A percentile compares a stretch with the other conserved stretches of the same genome.
phyloP scores from a whole-genome alignment of 2,329 filamentous ascomycete species.

The Rhynchosporium graminicola region DNA sequence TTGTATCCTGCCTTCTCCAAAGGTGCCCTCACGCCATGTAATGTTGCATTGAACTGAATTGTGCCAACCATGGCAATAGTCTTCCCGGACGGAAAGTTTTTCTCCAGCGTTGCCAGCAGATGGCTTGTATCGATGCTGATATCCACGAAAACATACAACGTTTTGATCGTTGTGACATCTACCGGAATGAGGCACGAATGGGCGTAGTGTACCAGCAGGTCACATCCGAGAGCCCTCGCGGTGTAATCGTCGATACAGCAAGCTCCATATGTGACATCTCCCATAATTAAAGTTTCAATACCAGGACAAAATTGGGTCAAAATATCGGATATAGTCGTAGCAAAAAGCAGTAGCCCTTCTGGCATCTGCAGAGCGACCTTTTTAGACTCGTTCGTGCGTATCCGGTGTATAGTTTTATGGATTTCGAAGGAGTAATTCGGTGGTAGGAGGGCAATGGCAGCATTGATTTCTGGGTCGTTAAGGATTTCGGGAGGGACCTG shows the following conservation, averaged over 20 bases:
- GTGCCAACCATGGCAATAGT: conserved; percentile 92
- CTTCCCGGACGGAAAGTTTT: conserved; percentile 83
- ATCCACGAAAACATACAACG: conserved; percentile 96
- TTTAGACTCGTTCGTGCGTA: conserved; percentile 76
- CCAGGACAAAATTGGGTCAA: conserved; percentile 91
- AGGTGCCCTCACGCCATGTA: conserved; percentile 78
- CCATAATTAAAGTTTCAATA: conserved; percentile 95
- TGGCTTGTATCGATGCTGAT: conserved; percentile 94
- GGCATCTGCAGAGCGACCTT: conserved; percentile 95
- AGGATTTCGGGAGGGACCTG: conserved; percentile 87
- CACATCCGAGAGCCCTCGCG: conserved; percentile 88
- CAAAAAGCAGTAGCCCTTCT: conserved; percentile 91
- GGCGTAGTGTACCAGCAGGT: conserved; percentile 93
- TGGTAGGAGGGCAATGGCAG: conserved; percentile 82
- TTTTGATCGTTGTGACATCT: conserved; percentile 95
- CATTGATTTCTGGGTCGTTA: conserved; percentile 81
- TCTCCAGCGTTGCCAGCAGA: conserved; percentile 80
- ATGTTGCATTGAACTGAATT: conserved; percentile 97
- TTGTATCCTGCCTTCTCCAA: conserved; percentile 84
- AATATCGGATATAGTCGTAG: conserved; percentile 96
- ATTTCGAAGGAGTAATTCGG: conserved; percentile 99
- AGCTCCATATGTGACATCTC: conserved; percentile 96
- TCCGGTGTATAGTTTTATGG: conserved; percentile 94
- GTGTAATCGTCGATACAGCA: conserved; percentile 99
- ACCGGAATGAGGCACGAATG: conserved; percentile 96